phyloP scores from a whole-genome alignment of 805 yeast genomes.

The Starmerella sp. region DNA sequence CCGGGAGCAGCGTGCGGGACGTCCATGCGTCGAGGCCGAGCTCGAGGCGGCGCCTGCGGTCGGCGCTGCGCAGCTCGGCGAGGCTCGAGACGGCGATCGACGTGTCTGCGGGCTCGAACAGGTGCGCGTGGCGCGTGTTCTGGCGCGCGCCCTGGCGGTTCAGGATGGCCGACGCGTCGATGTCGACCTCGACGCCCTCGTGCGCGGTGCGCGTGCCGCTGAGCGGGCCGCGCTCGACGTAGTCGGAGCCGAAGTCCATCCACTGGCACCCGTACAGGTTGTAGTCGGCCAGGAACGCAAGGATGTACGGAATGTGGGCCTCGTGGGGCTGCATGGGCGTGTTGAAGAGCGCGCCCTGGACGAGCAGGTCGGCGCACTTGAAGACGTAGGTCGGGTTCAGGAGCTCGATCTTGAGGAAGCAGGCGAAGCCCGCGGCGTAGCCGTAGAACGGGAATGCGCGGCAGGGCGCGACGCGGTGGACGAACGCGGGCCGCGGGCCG shows the following conservation, averaged over 20 bases:
- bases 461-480: constrained; percentile 37
- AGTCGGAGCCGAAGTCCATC: constrained; percentile 35
- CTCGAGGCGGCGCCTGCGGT: constrained; percentile 9
- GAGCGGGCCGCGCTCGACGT: not conserved
- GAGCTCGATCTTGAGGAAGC: constrained; percentile 57
- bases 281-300: constrained; percentile 74
- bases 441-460: constrained; percentile 80
- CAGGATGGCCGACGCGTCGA: constrained; percentile 45
- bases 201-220: constrained; percentile 35
- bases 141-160: constrained; percentile 40
- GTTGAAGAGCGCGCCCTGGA: constrained; percentile 36
- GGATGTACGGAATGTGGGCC: constrained; percentile 61
- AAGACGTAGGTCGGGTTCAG: constrained; percentile 49
- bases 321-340: constrained; percentile 48
- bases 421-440: constrained; percentile 51
- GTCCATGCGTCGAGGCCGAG: constrained; percentile 11
- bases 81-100: constrained; percentile 15
- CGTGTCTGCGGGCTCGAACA: constrained; percentile 25
- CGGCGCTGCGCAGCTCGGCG: constrained; percentile 12
- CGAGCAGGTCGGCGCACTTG: constrained; percentile 42
- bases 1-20: constrained; percentile 6
- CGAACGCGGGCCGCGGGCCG: constrained; percentile 19
- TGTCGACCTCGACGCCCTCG: constrained; percentile 61
- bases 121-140: constrained; percentile 40
- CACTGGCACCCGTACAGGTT: constrained; percentile 79